Base-by-base conservation (phyloP, 768 basidiomycete species). In the Lanmaoa rubissima region DNA sequence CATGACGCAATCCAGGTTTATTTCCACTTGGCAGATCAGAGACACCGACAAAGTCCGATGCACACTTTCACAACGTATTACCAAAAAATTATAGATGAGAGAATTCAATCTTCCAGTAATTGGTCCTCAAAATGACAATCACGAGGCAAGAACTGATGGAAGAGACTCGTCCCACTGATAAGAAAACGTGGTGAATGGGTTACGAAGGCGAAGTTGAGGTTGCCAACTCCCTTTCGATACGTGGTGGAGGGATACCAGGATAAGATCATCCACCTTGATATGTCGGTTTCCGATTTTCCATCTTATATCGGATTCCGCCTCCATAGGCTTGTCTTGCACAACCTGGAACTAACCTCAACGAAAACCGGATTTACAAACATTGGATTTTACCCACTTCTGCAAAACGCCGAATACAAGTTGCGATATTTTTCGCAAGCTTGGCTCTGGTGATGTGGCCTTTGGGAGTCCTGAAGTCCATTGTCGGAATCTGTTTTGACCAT, bases 211-310 rank as follows among this genome's bases (percentile, higher is more conserved):
- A 44, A 91, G 72, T 54, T 91, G 88, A 21, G 88, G 87, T 57
- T 92, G 89, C 89, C 89, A 92, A 54, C 84, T 86, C 12, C 90
- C 89, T 72, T 88, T 83, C 13, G 88, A 90, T 50, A 91, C 88
- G 61, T 92, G 90, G 71, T 91, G 88, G 52, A 91, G 82, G 62
- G 87, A 87, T 61, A 92, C 86, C 44, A 92, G 80, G 48, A 86
- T 74, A 48, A 92, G 76, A 66, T 91, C 82, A 31, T 87, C 86
- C 5, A 87, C 73, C 38, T 69, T 79, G 70, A 91, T 85, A 57
- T 79, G 73, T 40, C 73, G 66, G 14, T 68, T 62, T 16, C 86
- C 87, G n/a, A 92, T 79, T 60, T 74, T 77, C 88, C 87, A 92
- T 28, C 74, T 70, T 11, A 66, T 65, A 65, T 88, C 85, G 4